A percentile compares a stretch with the other conserved stretches of the same genome.
Conservation (phyloP, 2,329 filamentous ascomycete species). For the Diplodia sapinea region DNA sequence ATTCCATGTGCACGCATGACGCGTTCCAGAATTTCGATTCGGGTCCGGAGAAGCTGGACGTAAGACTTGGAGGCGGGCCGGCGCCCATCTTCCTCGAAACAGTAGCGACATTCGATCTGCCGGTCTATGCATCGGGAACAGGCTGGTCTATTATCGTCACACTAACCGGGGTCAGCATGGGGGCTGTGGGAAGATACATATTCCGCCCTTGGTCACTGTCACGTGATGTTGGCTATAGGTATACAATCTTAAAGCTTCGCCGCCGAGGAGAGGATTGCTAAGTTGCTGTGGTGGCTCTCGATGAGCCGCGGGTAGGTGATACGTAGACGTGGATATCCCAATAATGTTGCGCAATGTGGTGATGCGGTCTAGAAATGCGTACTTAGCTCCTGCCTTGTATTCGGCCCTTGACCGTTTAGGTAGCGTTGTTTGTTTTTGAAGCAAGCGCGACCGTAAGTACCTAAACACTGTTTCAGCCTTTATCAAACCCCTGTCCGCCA, state of each 20-base stretch:
- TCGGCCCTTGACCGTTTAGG: no score
- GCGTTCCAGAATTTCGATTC: slow-evolving; percentile 44
- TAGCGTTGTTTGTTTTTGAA: no score
- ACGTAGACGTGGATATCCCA: no score
- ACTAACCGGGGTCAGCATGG: slow-evolving; percentile 36
- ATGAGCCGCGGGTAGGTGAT: no score
- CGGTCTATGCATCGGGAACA: slow-evolving; percentile 45
- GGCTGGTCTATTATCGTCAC: slow-evolving; percentile 43
- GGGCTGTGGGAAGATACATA: not conserved
- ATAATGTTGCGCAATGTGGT: no score
- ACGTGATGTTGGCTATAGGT: not conserved
- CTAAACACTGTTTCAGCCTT: not conserved
- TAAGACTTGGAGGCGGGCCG: slow-evolving; percentile 47
- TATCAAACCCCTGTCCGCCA: not conserved
- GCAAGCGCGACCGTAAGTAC: no score
- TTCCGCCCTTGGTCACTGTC: slow-evolving; percentile 9
- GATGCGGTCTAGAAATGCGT: no score
- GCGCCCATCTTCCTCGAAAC: slow-evolving; percentile 43
- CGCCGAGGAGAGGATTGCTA: no score
- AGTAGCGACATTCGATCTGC: slow-evolving; percentile 42
- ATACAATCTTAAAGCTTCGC: no score
- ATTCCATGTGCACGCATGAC: slow-evolving; percentile 42
- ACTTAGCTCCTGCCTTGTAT: no score
- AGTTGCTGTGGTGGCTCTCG: no score
- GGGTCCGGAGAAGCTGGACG: slow-evolving; percentile 44